Evolutionary conservation across 306 rosid species (phyloP).

Genomic region (Corylus avellana): DNA sequence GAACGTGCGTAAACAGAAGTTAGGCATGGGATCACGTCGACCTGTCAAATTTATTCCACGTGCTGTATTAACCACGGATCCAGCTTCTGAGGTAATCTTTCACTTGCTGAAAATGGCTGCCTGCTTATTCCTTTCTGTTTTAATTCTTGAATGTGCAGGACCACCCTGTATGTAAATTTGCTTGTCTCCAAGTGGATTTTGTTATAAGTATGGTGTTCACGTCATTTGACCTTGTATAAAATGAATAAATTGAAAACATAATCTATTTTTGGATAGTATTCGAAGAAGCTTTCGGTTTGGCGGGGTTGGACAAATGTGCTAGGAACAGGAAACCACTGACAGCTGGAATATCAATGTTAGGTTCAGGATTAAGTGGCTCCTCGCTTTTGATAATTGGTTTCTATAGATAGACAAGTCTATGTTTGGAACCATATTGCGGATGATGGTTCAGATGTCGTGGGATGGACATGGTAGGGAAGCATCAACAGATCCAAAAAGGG

Average conservation of each 20-base stretch:
- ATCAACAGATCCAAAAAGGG: no score
- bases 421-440: neutral
- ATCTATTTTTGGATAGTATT: neutral
- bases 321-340: neutral
- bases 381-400: neutral
- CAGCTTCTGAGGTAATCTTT: constrained; percentile 54
- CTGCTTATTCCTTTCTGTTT: constrained; percentile 6
- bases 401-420: neutral
- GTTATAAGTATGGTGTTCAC: neutral
- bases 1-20: constrained; percentile 44
- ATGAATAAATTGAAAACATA: neutral
- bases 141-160: constrained; percentile 1
- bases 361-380: neutral
- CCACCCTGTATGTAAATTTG: neutral
- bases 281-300: neutral
- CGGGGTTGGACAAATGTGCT: neutral
- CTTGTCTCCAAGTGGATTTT: neutral
- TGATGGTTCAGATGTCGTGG: no score
- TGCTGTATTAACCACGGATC: constrained; percentile 60
- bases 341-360: neutral
- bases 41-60: constrained; percentile 38
- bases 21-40: constrained; percentile 48
- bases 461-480: no score
- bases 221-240: neutral
- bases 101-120: constrained; percentile 5